Evolutionary conservation across 2,329 filamentous ascomycete species (phyloP), one percentile per base, ranked within the genome.

Genomic region (Talaromyces sp.): DNA sequence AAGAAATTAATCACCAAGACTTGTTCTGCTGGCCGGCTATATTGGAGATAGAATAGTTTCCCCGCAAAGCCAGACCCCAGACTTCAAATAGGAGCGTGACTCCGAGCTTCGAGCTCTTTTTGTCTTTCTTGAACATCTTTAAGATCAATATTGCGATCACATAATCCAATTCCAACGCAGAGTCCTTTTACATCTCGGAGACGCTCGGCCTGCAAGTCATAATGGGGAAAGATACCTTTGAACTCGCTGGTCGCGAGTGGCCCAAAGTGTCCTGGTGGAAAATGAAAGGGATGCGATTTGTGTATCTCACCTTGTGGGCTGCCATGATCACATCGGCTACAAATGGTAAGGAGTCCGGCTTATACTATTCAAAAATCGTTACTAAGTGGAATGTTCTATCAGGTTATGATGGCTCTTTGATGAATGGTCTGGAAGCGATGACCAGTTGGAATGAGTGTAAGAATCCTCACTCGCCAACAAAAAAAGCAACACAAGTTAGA

Each of bases 361-460:
- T 1, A 60, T 9, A 22, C n/a, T 22, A 52, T 33, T 22, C n/a
- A 6, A 24, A 37, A 11, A 16, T 6, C 2, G 11, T 39, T 37
- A 13, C 33, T 56, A 37, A 59, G n/a, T 35, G n/a, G 6, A 22
- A 9, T 13, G 16, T 11, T 54, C 3, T 33, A 31, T 31, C 27
- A 69, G 80, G 79, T 13, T 82, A 79, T 64, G 80, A 81, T 62
- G 78, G 78, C 27, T 80, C 78, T 11, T 75, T 83, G 70, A 79
- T 83, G 75, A 83, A 83, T 63, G 80, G 80, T 66, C 70, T 83
- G 27, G 80, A 82, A 67, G 76, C 80, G 4, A 76, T 85, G 63
- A 63, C 69, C 0, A 72, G 78, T 50, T 85, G 83, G 83, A 69
- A 79, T 65, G 66, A 73, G 3, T 80, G 78, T 78, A 66, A 69